These are phyloP conservation scores for Fusarium sambucinum DNA, from an alignment of 2,329 filamentous ascomycete species.

Conservation along the genomic window DNA sequence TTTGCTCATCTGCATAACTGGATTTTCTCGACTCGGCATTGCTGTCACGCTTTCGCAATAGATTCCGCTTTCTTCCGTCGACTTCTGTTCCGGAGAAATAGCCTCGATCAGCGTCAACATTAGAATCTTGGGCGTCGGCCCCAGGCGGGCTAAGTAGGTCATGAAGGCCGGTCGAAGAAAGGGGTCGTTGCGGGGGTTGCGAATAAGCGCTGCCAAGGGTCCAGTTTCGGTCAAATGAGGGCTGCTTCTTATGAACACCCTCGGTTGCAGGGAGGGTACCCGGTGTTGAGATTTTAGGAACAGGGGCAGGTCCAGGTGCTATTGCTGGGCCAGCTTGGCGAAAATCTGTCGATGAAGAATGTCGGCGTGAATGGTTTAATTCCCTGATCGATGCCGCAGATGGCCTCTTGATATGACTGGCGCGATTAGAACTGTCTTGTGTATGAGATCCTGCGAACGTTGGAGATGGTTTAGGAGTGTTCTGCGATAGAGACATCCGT, in stretches of 20 bases:
- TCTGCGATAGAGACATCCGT: conserved; percentile 62
- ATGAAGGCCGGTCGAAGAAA: conserved; percentile 66
- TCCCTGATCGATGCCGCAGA: conserved; percentile 87
- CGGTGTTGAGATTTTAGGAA: conserved; percentile 58
- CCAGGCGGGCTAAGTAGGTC: conserved; percentile 58
- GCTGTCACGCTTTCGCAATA: conserved; percentile 83
- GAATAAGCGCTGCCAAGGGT: conserved; percentile 68
- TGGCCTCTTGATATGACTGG: conserved; percentile 69
- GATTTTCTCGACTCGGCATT: conserved; percentile 74
- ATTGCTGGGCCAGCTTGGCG: conserved; percentile 54
- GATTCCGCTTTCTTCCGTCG: conserved; percentile 79
- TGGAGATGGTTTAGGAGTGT: conserved; percentile 62
- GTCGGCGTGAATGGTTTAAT: conserved; percentile 84
- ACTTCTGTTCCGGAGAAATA: conserved; percentile 94
- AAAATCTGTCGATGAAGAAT: conserved; percentile 84
- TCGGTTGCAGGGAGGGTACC: conserved; percentile 59
- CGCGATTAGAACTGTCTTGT: conserved; percentile 61
- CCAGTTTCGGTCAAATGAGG: conserved; percentile 78
- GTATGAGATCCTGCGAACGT: conserved; percentile 56
- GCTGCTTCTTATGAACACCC: conserved; percentile 70
- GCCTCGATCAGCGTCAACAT: conserved; percentile 80
- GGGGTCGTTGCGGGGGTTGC: conserved; percentile 58
- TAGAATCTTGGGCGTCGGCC: conserved; percentile 60
- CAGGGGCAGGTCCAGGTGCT: conserved; percentile 42
- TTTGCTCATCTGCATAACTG: conserved; percentile 81